Conservation (phyloP, 306 rosid species). For the cucumber (Cucumis sativus) region Cucumber_9930_V3 NC_026660.2:8098501-8099000, state of each 20-base stretch:
- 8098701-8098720: neutral
- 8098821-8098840: conserved; percentile 19
- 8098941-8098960: conserved; percentile 8
- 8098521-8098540: conserved; percentile 13
- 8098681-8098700: neutral
- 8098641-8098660: neutral
- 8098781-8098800: conserved; percentile 14
- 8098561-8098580: conserved; percentile 13
- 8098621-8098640: conserved; percentile 17
- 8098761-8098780: conserved; percentile 13
- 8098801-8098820: conserved; percentile 19
- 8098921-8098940: conserved; percentile 19
- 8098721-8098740: conserved; percentile 15
- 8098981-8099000: conserved; percentile 5
- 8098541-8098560: conserved; percentile 14
- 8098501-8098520: conserved; percentile 13
- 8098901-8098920: conserved; percentile 15
- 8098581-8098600: conserved; percentile 15
- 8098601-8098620: conserved; percentile 16
- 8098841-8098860: conserved; percentile 7
- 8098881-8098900: conserved; percentile 18
- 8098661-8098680: neutral
- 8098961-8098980: conserved; percentile 14
- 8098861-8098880: conserved; percentile 18
- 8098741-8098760: conserved; percentile 17